Evolutionary conservation across 805 yeast genomes (phyloP), one percentile per base, ranked within the genome.

Genomic region (Sugiyamaella floridensis): DNA sequence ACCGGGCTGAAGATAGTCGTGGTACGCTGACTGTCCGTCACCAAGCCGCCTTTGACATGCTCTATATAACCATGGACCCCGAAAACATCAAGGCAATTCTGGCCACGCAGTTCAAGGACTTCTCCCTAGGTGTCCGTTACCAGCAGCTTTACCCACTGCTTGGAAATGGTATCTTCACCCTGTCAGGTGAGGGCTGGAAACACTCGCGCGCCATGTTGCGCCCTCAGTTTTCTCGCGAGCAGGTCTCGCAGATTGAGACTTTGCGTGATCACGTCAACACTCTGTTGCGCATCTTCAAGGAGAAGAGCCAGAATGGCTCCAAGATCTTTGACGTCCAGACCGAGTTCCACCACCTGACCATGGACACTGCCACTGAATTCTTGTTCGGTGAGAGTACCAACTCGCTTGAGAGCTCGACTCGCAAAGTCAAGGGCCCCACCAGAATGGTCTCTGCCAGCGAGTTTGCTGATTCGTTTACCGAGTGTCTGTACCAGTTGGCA

Each of bases 121-220:
- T 56, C 47, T 59, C 58, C 26, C 55, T 68, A 15, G 68, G 66
- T 1, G 40, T 45, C 14, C 60, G 72, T 14, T 49, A 59, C 48
- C 47, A 44, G n/a, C 57, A 57, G 22, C 58, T 67, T 37, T 49
- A 46, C 12, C 66, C 65, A 11, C 52, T 67, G 14, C 55, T 68
- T 19, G 71, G 72, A 1, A 55, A 60, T 32, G 72, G 72, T 2
- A 66, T 68, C 40, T 68, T 68, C 58, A 68, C 71, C 10, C 59
- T 64, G 16, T 63, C 61, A 29, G 68, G 69, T 22, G 56, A 57
- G 28, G 63, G 62, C 29, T 68, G 72, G 72, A 60, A 64, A 45
- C 70, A 67, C 50, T 67, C 71, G 28, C 60, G 72, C 12, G 63
- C 69, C 15, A 55, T 68, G 63, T 58, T 68, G 40, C 61, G 71